Evolutionary conservation across 2,329 filamentous ascomycete species (phyloP).

Genomic region (Aspergillus pseudoviridinutans): DNA sequence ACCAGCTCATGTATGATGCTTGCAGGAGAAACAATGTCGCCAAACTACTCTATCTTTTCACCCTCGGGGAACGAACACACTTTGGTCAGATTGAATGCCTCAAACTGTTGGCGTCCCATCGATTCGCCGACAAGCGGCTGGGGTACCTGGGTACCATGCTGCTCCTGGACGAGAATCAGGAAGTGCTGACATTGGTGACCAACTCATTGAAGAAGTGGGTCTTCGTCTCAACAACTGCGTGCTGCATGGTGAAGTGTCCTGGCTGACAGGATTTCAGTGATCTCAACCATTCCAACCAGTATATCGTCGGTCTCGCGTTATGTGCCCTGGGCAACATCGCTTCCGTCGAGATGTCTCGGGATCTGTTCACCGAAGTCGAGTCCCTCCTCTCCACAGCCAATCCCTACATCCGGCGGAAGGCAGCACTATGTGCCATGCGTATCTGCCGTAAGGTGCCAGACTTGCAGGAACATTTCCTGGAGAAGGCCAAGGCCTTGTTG

Average conservation of each 20-base stretch:
- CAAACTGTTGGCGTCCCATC: constrained; percentile 91
- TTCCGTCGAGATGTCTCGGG: constrained; percentile 95
- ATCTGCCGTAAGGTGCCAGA: constrained; percentile 98
- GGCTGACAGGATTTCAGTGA: constrained; percentile 60
- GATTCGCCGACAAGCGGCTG: constrained; percentile 94
- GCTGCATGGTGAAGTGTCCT: neutral
- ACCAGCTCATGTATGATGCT: constrained; percentile 19
- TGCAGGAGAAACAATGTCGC: constrained; percentile 95
- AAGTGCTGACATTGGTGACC: constrained; percentile 92
- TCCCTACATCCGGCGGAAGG: constrained; percentile 97
- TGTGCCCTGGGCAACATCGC: constrained; percentile 98
- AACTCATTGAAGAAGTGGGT: constrained; percentile 94
- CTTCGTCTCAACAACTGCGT: neutral
- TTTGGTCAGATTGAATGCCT: constrained; percentile 99
- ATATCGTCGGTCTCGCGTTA: constrained; percentile 92
- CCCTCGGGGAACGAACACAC: constrained; percentile 92
- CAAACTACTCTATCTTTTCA: constrained; percentile 97
- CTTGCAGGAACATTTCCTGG: constrained; percentile 92
- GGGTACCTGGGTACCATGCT: constrained; percentile 96
- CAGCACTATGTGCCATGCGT: constrained; percentile 96
- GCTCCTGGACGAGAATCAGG: constrained; percentile 95
- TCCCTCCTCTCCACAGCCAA: constrained; percentile 86
- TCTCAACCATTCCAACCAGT: constrained; percentile 94
- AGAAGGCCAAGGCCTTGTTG: constrained; percentile 83
- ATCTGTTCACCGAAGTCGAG: constrained; percentile 95